phyloP scores from a whole-genome alignment of 2,329 filamentous ascomycete genomes.

The Xylariaceae sp. region DNA sequence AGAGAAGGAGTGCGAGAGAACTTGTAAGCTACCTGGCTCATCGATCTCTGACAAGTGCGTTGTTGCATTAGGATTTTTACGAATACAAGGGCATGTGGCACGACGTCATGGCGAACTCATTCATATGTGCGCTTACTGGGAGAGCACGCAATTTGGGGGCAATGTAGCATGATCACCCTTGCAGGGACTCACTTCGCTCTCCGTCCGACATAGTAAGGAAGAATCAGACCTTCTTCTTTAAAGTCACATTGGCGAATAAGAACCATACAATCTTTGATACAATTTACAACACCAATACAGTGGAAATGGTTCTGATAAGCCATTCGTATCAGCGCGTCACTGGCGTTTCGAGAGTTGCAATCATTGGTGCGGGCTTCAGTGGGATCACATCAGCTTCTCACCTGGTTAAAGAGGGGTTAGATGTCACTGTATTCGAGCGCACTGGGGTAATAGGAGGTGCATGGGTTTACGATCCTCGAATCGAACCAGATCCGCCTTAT shows the following conservation, averaged over 20 bases:
- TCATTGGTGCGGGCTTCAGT: conserved; percentile 62
- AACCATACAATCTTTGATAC: not conserved
- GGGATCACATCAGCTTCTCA: conserved; percentile 63
- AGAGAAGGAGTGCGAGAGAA: too few relatives aligned
- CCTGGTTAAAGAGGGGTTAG: conserved; percentile 55
- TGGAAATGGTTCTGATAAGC: not conserved
- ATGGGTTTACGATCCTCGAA: conserved; percentile 60
- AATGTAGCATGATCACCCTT: not conserved
- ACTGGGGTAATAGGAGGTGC: conserved; percentile 55
- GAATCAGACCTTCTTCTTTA: not conserved
- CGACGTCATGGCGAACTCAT: too few relatives aligned
- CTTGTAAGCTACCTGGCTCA: too few relatives aligned
- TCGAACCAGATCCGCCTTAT: conserved; percentile 35
- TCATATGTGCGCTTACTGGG: too few relatives aligned
- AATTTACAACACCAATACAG: not conserved
- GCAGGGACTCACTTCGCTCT: not conserved
- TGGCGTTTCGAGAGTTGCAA: conserved; percentile 40
- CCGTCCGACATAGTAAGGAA: not conserved
- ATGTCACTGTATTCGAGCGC: conserved; percentile 61
- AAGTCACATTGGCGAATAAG: not conserved
- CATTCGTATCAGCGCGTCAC: too few relatives aligned
- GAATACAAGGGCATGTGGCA: too few relatives aligned
- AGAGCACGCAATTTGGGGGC: not conserved
- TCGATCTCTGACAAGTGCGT: too few relatives aligned
- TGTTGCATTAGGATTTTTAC: too few relatives aligned